phyloP scores from a whole-genome alignment of 2,329 filamentous ascomycete genomes.

The Fusarium begoniae region DNA sequence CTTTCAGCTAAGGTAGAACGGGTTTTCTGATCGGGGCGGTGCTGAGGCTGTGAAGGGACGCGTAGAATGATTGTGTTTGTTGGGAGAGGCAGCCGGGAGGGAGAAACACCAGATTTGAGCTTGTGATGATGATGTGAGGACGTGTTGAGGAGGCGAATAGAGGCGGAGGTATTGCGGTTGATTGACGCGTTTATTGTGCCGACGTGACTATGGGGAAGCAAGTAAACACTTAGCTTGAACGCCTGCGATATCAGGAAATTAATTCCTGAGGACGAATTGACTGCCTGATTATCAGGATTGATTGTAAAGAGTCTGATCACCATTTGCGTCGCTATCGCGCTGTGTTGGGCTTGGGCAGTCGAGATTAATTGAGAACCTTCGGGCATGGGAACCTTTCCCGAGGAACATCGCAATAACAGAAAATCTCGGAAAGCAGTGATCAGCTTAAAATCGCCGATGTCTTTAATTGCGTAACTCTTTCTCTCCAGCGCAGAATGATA shows the following conservation, averaged over 20 bases:
- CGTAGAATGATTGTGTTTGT: background rate
- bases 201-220: background rate
- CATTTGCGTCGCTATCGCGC: background rate
- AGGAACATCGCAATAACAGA: background rate
- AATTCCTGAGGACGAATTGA: background rate
- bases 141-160: background rate
- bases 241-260: background rate
- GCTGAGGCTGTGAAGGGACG: background rate
- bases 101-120: background rate
- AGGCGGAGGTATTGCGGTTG: background rate
- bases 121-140: background rate
- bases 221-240: background rate
- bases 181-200: background rate
- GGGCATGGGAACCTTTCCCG: no score
- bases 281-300: background rate
- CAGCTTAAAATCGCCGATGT: background rate
- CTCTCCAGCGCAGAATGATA: rapidly evolving
- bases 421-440: background rate
- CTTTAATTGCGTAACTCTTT: background rate
- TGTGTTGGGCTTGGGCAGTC: no score
- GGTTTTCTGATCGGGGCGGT: constrained; percentile 1
- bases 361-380: background rate
- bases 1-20: background rate
- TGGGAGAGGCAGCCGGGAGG: background rate
- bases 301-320: background rate